Evolutionary conservation across 768 basidiomycete genomes (phyloP), one percentile per base, ranked within the genome.

Genomic region (Suillus americanus): DNA sequence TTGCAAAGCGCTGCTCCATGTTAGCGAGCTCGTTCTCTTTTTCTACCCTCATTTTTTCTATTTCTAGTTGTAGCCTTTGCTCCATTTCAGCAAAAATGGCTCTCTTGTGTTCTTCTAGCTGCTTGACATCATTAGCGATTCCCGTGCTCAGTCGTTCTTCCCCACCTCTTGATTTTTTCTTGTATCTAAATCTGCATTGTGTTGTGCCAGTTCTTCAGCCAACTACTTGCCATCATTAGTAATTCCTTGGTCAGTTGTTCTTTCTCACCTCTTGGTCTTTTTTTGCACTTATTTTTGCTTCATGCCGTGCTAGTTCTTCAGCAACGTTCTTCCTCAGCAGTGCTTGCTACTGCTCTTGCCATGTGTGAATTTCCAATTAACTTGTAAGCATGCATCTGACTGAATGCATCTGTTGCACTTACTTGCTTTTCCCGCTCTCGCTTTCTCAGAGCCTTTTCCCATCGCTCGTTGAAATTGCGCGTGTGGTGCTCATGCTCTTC

Each of bases 11-110:
- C 28, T 66, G 66, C 43, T 66, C 63, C 13, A 66, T 66, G 46
- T 64, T 66, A n/a, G 63, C 54, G 18, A 66, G 60, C 16, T 66
- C 63, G 28, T 40, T 64, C 48, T 50, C 66, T 55, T 66, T 66
- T 25, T 57, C 60, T 7, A 46, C 66, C 66, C 35, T 45, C 63
- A 64, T 28, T 50, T 57, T 59, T 30, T 43, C 37, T 20, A 64
- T 38, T 30, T 60, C 56, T 57, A 59, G 45, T 35, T 60, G 56
- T 53, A 53, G 37, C 16, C 35, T 46, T 51, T 18, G 13, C 50
- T 62, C 61, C 25, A 62, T 50, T 6, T 62, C 10, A 23, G 61
- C 40, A 33, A 28, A 25, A 23, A 46, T 46, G n/a, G n/a, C 45
- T n/a, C 1, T n/a, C 45, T 23, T 10, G 10, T 1, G 10, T 46